phyloP scores from a whole-genome alignment of 768 basidiomycete species.

The Podaxis mareebaensis region DNA sequence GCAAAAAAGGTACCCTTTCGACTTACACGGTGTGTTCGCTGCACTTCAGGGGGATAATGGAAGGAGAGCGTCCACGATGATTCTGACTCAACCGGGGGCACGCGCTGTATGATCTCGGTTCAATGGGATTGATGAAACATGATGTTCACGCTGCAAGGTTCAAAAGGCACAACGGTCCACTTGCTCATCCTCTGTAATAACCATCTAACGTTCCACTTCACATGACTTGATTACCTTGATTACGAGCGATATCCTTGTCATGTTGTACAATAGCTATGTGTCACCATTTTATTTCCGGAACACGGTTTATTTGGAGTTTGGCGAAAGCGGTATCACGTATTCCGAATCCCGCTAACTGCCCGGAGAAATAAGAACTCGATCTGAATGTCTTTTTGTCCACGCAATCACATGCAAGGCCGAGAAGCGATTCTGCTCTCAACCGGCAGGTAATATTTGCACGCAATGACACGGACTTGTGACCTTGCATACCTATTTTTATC shows the following conservation, averaged over 20 bases:
- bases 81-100: neutral
- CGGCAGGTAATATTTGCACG: too few species aligned
- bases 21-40: conserved; percentile 3
- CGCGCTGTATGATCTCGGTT: neutral
- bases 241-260: too few species aligned
- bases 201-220: neutral
- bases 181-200: neutral
- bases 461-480: conserved; percentile 1
- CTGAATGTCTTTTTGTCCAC: neutral
- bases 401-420: neutral
- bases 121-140: neutral
- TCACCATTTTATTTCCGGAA: neutral
- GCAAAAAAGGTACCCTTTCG: conserved; percentile 6
- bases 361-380: neutral
- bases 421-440: neutral
- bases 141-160: neutral
- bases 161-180: neutral
- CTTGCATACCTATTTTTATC: neutral
- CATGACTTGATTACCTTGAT: neutral
- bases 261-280: neutral
- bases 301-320: neutral
- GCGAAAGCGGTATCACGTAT: too few species aligned
- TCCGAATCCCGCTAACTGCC: neutral
- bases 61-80: neutral
- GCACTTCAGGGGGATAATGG: neutral